phyloP scores from a whole-genome alignment of 345 rosid species.

The Linum lewisii region DNA sequence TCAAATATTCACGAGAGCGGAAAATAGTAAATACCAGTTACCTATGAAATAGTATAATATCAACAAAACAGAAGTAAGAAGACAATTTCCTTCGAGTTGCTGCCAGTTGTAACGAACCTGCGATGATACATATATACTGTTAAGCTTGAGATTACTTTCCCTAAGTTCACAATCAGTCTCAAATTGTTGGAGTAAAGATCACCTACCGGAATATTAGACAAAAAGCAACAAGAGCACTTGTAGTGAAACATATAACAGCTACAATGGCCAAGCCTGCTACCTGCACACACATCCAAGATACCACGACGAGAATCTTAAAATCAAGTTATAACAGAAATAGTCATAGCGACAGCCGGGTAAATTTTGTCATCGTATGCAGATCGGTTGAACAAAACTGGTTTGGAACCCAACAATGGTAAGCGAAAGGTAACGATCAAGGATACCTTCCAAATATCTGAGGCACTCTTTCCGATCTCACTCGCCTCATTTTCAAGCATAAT shows the following conservation, averaged over 20 bases:
- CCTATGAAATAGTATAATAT: constrained; percentile 30
- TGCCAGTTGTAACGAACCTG: constrained; percentile 30
- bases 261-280: constrained; percentile 31
- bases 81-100: constrained; percentile 11
- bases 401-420: not conserved
- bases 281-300: constrained; percentile 15
- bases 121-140: constrained; percentile 5
- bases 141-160: not conserved
- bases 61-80: constrained; percentile 13
- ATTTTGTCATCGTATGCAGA: too few species aligned
- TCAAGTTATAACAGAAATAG: not conserved
- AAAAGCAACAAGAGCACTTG: constrained; percentile 26
- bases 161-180: not conserved
- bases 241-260: constrained; percentile 27
- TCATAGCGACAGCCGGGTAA: not conserved
- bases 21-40: not conserved
- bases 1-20: not conserved
- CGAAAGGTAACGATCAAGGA: not conserved
- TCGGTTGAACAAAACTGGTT: too few species aligned
- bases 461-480: constrained; percentile 25
- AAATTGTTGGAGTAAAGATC: not conserved
- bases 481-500: constrained; percentile 20
- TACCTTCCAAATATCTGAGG: constrained; percentile 34
- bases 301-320: not conserved
- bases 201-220: constrained; percentile 30